Percentiles rank a stretch among this genome's conserved stretches.
phyloP scores from a whole-genome alignment of 2,329 filamentous ascomycete genomes.

The Trichoderma citrinoviride region DNA sequence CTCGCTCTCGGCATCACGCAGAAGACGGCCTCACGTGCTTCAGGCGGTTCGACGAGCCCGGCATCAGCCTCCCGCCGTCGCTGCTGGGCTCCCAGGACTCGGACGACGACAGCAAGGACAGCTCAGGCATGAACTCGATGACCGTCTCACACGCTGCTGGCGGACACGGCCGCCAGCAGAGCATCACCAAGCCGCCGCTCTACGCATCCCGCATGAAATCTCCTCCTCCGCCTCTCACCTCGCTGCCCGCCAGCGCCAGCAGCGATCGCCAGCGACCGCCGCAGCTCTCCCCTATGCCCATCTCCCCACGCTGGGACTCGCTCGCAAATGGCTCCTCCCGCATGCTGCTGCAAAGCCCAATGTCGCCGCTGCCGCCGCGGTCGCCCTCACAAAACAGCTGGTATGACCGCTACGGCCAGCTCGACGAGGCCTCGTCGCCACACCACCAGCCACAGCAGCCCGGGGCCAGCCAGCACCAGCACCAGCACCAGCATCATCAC shows the following conservation, averaged over 20 bases:
- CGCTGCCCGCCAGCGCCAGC: conserved; percentile 1
- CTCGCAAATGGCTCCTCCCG: conserved; percentile 32
- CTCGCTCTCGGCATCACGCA: not conserved
- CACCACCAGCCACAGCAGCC: conserved; percentile 29
- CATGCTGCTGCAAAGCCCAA: conserved; percentile 28
- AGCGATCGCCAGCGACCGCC: conserved; percentile 13
- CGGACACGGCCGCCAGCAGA: conserved; percentile 20
- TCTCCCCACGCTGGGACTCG: conserved; percentile 48
- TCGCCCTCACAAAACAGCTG: conserved; percentile 16
- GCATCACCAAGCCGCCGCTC: conserved; percentile 26
- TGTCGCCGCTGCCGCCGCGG: conserved; percentile 21
- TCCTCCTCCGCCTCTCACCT: conserved; percentile 21
- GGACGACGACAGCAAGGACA: not conserved
- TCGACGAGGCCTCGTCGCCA: conserved; percentile 24
- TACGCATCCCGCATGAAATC: conserved; percentile 28
- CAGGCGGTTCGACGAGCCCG: conserved; percentile 21
- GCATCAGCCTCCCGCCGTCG: conserved; percentile 13
- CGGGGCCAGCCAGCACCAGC: not conserved
- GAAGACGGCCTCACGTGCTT: conserved; percentile 14
- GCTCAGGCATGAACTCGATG: conserved; percentile 27
- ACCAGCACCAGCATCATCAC: not conserved
- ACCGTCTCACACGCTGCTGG: conserved; percentile 24
- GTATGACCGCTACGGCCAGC: conserved; percentile 22
- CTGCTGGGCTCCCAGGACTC: conserved; percentile 25
- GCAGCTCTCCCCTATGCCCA: conserved; percentile 37